Percentiles rank a stretch among this genome's conserved stretches.
Conservation (phyloP, 202 grass and related monocot species). For the Panicum virgatum region DNA sequence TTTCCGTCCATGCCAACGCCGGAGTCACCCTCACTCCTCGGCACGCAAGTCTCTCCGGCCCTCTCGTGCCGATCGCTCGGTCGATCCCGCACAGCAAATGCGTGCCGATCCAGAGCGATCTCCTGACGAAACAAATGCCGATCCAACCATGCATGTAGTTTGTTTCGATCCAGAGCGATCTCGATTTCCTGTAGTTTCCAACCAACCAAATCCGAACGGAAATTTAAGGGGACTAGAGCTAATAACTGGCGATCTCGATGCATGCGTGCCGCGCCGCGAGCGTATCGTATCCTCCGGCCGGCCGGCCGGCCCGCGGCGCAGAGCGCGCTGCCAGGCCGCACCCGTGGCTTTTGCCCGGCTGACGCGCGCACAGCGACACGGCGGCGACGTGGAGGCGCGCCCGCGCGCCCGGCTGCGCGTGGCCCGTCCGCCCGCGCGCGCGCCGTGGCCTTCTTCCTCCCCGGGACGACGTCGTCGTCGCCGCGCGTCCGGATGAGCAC, state of each 20-base stretch:
- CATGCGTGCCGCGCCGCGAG: background rate
- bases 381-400: background rate
- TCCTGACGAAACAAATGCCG: background rate
- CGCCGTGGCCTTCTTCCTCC: background rate
- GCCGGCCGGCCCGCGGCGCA: background rate
- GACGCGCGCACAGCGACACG: background rate
- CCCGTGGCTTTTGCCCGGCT: background rate
- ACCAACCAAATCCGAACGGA: background rate
- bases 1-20: no score
- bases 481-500: background rate
- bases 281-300: background rate
- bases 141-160: background rate
- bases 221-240: background rate
- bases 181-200: background rate
- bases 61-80: no score
- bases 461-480: background rate
- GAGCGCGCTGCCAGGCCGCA: background rate
- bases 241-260: background rate
- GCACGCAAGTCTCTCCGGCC: background rate
- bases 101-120: background rate
- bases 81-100: background rate
- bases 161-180: background rate
- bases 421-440: background rate
- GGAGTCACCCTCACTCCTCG: no score
- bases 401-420: background rate